Percentiles rank a stretch among this genome's conserved stretches.
Evolutionary conservation across 2,329 filamentous ascomycete species (phyloP).

Genomic region (Cladosporium sp.): DNA sequence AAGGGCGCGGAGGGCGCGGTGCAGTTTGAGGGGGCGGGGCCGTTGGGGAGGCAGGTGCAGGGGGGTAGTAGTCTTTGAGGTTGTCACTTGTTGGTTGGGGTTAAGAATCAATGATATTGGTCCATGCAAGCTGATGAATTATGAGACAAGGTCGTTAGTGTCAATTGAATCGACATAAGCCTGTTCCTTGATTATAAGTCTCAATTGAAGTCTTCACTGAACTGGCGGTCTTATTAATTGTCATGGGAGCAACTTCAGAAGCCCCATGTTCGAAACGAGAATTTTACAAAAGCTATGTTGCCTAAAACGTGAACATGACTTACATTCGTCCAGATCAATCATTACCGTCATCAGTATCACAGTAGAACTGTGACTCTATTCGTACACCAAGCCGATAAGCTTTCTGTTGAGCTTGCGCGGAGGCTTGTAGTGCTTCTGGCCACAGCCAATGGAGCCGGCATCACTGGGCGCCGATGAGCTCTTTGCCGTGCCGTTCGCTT

Average conservation of each 20-base stretch:
- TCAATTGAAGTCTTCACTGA: too few relatives aligned
- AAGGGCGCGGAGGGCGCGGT: slow-evolving; percentile 2
- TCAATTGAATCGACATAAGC: too few relatives aligned
- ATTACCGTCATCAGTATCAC: background rate
- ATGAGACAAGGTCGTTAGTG: too few relatives aligned
- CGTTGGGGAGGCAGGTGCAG: background rate
- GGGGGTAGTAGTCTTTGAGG: background rate
- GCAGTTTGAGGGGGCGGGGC: slow-evolving; percentile 4
- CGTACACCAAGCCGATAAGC: slow-evolving; percentile 5
- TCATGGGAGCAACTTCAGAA: too few relatives aligned
- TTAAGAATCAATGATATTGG: too few relatives aligned
- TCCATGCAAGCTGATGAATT: too few relatives aligned
- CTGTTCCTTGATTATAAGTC: too few relatives aligned
- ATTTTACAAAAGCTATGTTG: too few relatives aligned
- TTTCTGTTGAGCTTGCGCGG: slow-evolving; percentile 8
- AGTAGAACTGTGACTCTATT: background rate
- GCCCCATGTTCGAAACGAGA: too few relatives aligned
- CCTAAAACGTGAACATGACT: too few relatives aligned
- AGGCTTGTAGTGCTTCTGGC: slow-evolving; percentile 7
- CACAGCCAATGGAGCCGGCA: background rate
- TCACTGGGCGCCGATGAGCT: background rate
- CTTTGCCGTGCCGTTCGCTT: background rate
- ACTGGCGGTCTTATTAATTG: too few relatives aligned
- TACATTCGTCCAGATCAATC: background rate
- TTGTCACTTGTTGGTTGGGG: too few relatives aligned